Evolutionary conservation across 176 grass and related monocot genomes (phyloP), one percentile per base, ranked within the genome.

Genomic region (Carex scoparia): DNA sequence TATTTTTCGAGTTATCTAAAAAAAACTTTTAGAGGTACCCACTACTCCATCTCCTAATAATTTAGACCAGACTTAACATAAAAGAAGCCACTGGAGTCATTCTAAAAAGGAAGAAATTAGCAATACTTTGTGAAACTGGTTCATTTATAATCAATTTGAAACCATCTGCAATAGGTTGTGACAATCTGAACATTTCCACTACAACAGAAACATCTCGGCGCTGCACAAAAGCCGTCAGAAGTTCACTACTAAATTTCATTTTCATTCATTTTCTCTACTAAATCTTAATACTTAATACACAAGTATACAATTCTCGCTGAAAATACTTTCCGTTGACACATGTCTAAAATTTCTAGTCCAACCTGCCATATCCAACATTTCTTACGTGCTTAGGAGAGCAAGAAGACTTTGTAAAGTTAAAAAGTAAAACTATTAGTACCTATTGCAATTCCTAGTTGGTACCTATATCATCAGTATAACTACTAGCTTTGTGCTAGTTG

Each of bases 61-160:
- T 46, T 67, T 69, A 71, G 23, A 63, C 61, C 7, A 30, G 61
- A 63, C 14, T 73, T 73, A 73, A 73, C 13, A 73, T 73, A 73
- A 18, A 44, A 73, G 35, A 46, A 8, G 3, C 18, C 7, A 46
- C 68, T 72, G 6, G 14, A 63, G 61, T 8, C 23, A 63, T 10
- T 23, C 19, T 62, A 62, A n/a, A 27, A 62, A 62, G n/a, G 6
- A 61, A 62, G n/a, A n/a, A 62, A n/a, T 62, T 27, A 62, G n/a
- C 69, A 18, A 31, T 46, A 73, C 69, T 73, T 46, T 0, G 69
- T 73, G 16, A 73, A 73, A 38, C 16, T 46, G 33, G 35, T 18
- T 73, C 31, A 44, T 73, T 46, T 10, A 44, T 35, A 73, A 48
- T 48, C 28, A 73, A 73, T 73, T 73, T 46, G 16, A 46, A 44